Base-by-base conservation (phyloP, 108 stramenopile genomes). In the Aureococcus anophagefferens region DNA sequence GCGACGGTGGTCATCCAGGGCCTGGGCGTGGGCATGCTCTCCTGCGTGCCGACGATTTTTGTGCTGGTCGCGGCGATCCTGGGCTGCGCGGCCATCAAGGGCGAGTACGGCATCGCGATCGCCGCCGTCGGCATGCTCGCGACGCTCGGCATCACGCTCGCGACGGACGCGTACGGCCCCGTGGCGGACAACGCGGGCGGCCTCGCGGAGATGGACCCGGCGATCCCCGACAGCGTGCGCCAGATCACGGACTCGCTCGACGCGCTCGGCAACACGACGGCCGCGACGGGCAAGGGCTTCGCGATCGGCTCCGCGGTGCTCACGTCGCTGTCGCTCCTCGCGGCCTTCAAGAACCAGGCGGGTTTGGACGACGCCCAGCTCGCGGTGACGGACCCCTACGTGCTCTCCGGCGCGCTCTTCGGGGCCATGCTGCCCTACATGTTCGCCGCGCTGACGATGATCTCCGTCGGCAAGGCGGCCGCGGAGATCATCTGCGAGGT, bases 351-450 rank as follows among this genome's bases (percentile, higher is more conserved):
- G 67, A 81, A 81, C 31, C 86, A 87, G 64, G 83, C 93, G 16
- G 88, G 82, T 65, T 73, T 89, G 14, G 71, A 72, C 14, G 70
- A 51, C 34, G 72, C 68, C 29, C 34, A 64, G 11, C 79, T 83
- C 36, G 86, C 87, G 68, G 86, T 95, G 74, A 71, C 88, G 33
- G 85, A 92, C 65, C 92, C 95, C 33, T 74, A 90, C 36, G 92
- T 94, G 67, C 79, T 96, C 44, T 77, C 83, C 73, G 93, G 93
- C 70, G 85, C 89, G 64, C 79, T 96, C 34, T 87, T 95, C 76
- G 95, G 95, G 15, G 88, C 94, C 75, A 95, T 93, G 92, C 86
- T 96, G 66, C 94, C 94, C n/a, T 96, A 94, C 84, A 83, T 93
- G 75, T 96, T 96, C 72, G 90, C 92, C 29, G 95, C 93, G 33